Evolutionary conservation across 139 green algal genomes (phyloP), one percentile per base, ranked within the genome.

Genomic region (Microglena sp.): DNA sequence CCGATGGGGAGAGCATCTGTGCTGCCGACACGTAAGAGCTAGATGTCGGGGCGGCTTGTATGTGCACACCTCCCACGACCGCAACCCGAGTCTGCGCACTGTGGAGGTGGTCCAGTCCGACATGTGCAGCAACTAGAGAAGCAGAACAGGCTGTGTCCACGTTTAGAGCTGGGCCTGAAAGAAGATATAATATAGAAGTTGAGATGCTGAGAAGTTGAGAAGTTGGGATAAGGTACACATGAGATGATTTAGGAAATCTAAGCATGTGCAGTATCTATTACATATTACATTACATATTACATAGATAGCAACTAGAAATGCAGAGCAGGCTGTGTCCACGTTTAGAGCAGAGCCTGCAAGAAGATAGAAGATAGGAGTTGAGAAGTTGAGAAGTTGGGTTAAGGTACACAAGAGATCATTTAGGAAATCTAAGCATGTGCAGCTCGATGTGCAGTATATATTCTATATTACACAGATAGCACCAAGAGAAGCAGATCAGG

Each of bases 131-230:
- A 27, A 88, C 79, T 1, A 87, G 62, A 0, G 83, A 85, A 1
- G 81, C 68, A 2, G 76, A 85, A 64, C 85, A 92, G 2, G 85
- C 83, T 0, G 85, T 90, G 74, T 92, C 84, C 0, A 90, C 77
- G 1, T 5, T 50, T 15, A 50, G 11, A 50, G 11, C 40, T 50
- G 40, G 40, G 11, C 40, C 15, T 50, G 40, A 50, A 50, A 50
- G 40, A 61, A 36, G 54, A 61, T 11, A 15, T 56, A 61, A n/a
- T n/a, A n/a, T n/a, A n/a, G n/a, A n/a, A n/a, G n/a, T n/a, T n/a
- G n/a, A n/a, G n/a, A n/a, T n/a, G n/a, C n/a, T n/a, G n/a, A n/a
- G n/a, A n/a, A n/a, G n/a, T n/a, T n/a, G n/a, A n/a, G n/a, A n/a
- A n/a, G n/a, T n/a, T n/a, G n/a, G n/a, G n/a, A n/a, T n/a, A n/a